Evolutionary conservation across 1,284 basidiomycete genomes (phyloP).

Genomic region (Ganoderma multipileum): DNA sequence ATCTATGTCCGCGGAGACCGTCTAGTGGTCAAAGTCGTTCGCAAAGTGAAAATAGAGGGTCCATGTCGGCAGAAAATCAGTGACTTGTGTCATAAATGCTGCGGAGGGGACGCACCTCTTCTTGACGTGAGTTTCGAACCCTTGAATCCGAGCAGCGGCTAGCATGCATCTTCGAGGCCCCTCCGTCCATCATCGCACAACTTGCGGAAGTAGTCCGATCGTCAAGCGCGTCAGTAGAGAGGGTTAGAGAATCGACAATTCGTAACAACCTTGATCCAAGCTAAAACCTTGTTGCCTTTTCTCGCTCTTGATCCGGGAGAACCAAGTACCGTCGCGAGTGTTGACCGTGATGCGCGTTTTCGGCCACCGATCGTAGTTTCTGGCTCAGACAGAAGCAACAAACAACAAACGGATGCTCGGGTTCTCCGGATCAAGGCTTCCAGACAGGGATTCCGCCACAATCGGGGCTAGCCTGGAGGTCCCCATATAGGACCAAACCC

Average conservation of each 20-base stretch:
- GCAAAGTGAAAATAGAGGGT: constrained; percentile 39
- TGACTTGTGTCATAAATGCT: constrained; percentile 5
- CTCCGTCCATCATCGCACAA: not conserved
- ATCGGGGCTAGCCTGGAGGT: too few species aligned
- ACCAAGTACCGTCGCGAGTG: not conserved
- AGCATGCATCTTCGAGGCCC: not conserved
- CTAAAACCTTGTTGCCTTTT: not conserved
- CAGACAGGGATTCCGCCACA: too few species aligned
- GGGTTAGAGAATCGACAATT: not conserved
- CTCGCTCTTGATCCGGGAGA: not conserved
- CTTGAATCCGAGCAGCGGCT: constrained; percentile 47
- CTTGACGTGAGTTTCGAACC: constrained; percentile 66
- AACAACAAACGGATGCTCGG: too few species aligned
- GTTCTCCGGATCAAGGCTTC: too few species aligned
- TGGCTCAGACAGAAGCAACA: too few species aligned
- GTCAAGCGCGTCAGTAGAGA: not conserved
- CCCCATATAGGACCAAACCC: too few species aligned
- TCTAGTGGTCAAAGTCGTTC: constrained; percentile 42
- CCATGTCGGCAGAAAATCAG: constrained; percentile 28
- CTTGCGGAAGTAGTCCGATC: not conserved
- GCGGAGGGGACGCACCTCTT: constrained; percentile 53
- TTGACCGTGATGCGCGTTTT: not conserved
- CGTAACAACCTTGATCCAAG: not conserved
- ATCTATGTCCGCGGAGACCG: constrained; percentile 5
- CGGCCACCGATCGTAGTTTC: not conserved